phyloP scores from a whole-genome alignment of 192 early-diverging fungal genomes.

The Blastocladiella britannica region DNA sequence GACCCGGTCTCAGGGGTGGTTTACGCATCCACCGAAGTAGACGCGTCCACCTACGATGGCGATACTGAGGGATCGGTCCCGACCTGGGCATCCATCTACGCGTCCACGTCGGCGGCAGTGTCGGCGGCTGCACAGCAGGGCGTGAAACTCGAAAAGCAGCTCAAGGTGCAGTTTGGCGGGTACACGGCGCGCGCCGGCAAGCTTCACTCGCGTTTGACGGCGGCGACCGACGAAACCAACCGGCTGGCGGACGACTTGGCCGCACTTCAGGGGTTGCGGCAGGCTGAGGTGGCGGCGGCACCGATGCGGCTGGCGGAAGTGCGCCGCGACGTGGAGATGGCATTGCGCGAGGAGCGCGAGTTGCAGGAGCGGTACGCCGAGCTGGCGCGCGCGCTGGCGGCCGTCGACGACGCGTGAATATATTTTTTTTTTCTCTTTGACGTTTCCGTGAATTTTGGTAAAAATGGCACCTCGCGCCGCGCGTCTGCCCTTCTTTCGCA shows the following conservation, averaged over 20 bases:
- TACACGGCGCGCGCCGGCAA: constrained; percentile 49
- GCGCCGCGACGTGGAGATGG: neutral
- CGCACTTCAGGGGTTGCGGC: constrained; percentile 34
- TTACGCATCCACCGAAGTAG: neutral
- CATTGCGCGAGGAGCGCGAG: neutral
- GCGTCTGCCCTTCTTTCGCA: neutral
- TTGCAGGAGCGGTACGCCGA: neutral
- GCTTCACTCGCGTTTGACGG: constrained; percentile 35
- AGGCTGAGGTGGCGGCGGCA: constrained; percentile 34
- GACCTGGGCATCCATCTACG: constrained; percentile 4
- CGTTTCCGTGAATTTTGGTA: too few relatives aligned
- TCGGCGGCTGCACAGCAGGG: constrained; percentile 47
- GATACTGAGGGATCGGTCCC: constrained; percentile 5
- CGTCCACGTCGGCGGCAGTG: constrained; percentile 43
- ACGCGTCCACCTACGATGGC: constrained; percentile 1
- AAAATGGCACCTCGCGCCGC: too few relatives aligned
- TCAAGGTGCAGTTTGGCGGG: constrained; percentile 58
- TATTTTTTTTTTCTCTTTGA: too few relatives aligned
- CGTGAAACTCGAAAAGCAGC: constrained; percentile 66
- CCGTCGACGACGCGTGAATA: too few relatives aligned
- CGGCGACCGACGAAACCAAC: constrained; percentile 34
- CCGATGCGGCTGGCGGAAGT: constrained; percentile 24
- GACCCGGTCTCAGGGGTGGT: constrained; percentile 9
- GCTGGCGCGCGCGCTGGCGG: too few relatives aligned
- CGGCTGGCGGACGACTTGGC: constrained; percentile 31